phyloP scores from a whole-genome alignment of 768 basidiomycete genomes.

The Pulveroboletus frians region DNA sequence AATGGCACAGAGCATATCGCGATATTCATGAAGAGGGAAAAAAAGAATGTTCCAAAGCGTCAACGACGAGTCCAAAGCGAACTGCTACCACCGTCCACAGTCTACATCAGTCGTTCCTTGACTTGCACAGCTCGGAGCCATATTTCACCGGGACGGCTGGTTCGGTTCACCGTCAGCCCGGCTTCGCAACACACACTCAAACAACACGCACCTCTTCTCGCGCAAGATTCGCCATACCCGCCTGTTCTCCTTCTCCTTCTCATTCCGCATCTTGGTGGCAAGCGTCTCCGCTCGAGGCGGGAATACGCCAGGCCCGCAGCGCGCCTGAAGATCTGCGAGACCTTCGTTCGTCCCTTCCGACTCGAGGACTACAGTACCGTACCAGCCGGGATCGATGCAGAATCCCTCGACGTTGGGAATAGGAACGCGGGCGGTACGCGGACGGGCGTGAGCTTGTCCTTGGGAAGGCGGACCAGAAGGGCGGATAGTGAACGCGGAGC shows the following conservation, averaged over 20 bases:
- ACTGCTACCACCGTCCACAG: too few relatives aligned
- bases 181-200: neutral
- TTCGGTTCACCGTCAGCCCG: neutral
- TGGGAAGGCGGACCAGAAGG: conserved; percentile 37
- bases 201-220: conserved; percentile 60
- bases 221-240: conserved; percentile 68
- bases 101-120: conserved; percentile 56
- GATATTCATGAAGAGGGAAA: conserved; percentile 4
- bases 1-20: conserved; percentile 2
- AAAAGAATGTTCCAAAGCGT: conserved; percentile 1
- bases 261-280: conserved; percentile 31
- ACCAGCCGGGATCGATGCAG: conserved; percentile 75
- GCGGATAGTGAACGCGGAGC: conserved; percentile 68
- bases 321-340: conserved; percentile 67
- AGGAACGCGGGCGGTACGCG: conserved; percentile 33
- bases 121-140: conserved; percentile 49
- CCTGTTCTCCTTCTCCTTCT: conserved; percentile 40
- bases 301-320: conserved; percentile 65
- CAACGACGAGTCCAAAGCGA: neutral
- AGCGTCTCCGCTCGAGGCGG: conserved; percentile 49
- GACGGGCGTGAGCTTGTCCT: conserved; percentile 25
- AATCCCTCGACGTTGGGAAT: conserved; percentile 53
- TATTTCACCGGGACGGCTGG: conserved; percentile 24
- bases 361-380: conserved; percentile 77
- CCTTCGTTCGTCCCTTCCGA: conserved; percentile 86